phyloP scores from a whole-genome alignment of 352 stramenopile species.

The Globisporangium echinulatum region DNA sequence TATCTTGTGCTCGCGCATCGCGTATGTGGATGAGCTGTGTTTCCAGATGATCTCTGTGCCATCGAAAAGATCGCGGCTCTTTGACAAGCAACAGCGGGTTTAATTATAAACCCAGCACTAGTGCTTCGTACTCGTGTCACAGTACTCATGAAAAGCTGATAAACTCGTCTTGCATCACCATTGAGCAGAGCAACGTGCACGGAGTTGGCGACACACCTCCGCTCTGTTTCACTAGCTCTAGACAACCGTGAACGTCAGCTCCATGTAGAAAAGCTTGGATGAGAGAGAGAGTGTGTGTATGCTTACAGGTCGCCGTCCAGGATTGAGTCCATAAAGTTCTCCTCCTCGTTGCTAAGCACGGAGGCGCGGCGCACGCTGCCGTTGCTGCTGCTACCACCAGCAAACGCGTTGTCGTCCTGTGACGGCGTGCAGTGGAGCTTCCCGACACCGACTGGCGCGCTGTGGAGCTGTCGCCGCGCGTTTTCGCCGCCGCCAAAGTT shows the following conservation, averaged over 20 bases:
- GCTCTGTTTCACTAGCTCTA: too few species aligned
- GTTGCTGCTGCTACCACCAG: neutral
- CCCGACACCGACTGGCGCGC: slow-evolving; percentile 59
- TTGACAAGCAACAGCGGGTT: neutral
- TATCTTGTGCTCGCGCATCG: neutral
- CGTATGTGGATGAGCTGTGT: neutral
- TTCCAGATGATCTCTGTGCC: neutral
- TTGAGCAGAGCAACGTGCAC: too few species aligned
- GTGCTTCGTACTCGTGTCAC: too few species aligned
- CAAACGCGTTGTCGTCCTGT: slow-evolving; percentile 19
- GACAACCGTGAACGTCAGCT: too few species aligned
- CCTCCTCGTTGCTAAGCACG: slow-evolving; percentile 71
- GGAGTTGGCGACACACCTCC: too few species aligned
- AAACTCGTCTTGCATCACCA: too few species aligned
- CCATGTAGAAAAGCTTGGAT: too few species aligned
- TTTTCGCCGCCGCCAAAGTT: slow-evolving; percentile 31
- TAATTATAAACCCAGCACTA: too few species aligned
- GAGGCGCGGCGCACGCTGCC: slow-evolving; percentile 15
- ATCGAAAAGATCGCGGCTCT: neutral
- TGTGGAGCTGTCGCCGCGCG: slow-evolving; percentile 55
- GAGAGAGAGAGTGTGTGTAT: too few species aligned
- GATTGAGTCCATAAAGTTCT: slow-evolving; percentile 81
- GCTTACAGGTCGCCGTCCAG: slow-evolving; percentile 22
- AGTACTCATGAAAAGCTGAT: too few species aligned
- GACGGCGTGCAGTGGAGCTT: slow-evolving; percentile 59